phyloP scores from a whole-genome alignment of 331 rosid genomes.

The Erythrophleum ivorense region DNA sequence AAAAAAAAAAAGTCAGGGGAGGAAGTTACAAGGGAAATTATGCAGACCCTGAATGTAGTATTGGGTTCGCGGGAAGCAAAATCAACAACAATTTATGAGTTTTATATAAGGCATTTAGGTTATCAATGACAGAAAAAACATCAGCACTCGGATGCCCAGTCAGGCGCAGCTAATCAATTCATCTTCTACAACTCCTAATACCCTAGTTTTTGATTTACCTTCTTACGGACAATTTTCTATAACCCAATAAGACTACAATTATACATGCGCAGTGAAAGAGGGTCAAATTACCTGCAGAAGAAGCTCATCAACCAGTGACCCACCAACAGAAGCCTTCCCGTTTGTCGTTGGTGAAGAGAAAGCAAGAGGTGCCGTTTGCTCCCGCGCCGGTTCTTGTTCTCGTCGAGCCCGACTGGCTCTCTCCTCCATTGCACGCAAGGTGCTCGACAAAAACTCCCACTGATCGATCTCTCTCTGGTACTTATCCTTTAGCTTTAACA shows the following conservation, averaged over 20 bases:
- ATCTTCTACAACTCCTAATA: not conserved
- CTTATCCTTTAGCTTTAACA: constrained; percentile 63
- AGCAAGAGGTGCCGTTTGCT: constrained; percentile 41
- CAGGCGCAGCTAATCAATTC: not conserved
- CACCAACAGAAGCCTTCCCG: constrained; percentile 39
- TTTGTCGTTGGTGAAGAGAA: constrained; percentile 25
- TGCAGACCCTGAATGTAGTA: constrained; percentile 1
- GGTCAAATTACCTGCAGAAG: constrained; percentile 59
- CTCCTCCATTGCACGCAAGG: constrained; percentile 62
- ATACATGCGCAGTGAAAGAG: not conserved
- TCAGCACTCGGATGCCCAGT: not conserved
- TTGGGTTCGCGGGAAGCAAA: not conserved
- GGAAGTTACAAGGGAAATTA: not conserved
- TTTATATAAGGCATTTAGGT: not conserved
- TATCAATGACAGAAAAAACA: not conserved
- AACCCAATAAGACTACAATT: not conserved
- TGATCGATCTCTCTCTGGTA: constrained; percentile 70
- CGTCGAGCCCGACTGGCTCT: constrained; percentile 36
- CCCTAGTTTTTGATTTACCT: constrained; percentile 23
- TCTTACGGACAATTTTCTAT: not conserved
- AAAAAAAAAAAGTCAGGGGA: not conserved
- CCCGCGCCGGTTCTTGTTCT: constrained; percentile 13
- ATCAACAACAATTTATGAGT: not conserved
- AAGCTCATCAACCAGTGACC: constrained; percentile 57
- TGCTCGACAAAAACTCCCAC: constrained; percentile 77